Evolutionary conservation across 495 filamentous ascomycete genomes (phyloP), one percentile per base, ranked within the genome.

Genomic region (Cairneyella variabilis): DNA sequence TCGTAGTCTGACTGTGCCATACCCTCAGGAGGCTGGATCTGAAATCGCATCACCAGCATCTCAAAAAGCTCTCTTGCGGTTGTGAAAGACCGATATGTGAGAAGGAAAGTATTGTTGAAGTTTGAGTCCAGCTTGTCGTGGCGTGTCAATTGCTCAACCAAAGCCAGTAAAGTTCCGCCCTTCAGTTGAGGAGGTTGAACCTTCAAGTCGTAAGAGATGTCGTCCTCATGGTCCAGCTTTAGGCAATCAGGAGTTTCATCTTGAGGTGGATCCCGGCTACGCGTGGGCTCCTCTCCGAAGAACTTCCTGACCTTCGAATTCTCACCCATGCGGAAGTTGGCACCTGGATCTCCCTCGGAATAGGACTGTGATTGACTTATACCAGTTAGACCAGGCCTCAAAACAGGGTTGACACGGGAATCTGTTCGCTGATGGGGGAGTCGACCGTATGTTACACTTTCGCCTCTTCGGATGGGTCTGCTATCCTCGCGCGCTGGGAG

Each of bases 81-180:
- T 0, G 95, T 97, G 62, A 98, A 98, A 1, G 93, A 98, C 48
- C 88, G 82, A 65, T 97, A 98, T 3, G 95, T 98, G 30, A 97
- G 79, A 14, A 98, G 83, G 79, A 98, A 98, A 6, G 93, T 98
- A 62, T 89, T 91, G 73, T 97, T 97, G 68, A 97, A 97, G 52
- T 76, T 87, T n/a, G 90, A 84, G 66, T 98, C 95, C 2, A 96
- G 81, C 64, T 89, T 90, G 73, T 98, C 93, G 63, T 98, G 93
- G 34, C 93, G 82, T 14, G 93, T 97, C 46, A 97, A 73, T 64
- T 96, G 92, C 67, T 97, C 93, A n/a, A 97, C 95, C 60, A 98
- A 69, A 8, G 86, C 95, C 30, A 86, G 76, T 32, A 98, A 69
- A 16, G 92, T 93, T 45, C 93, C 93, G 53, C 93, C 93, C 66